Base-by-base conservation (phyloP, 371 early-diverging fungal genomes). In the Mortierella sp. region DNA sequence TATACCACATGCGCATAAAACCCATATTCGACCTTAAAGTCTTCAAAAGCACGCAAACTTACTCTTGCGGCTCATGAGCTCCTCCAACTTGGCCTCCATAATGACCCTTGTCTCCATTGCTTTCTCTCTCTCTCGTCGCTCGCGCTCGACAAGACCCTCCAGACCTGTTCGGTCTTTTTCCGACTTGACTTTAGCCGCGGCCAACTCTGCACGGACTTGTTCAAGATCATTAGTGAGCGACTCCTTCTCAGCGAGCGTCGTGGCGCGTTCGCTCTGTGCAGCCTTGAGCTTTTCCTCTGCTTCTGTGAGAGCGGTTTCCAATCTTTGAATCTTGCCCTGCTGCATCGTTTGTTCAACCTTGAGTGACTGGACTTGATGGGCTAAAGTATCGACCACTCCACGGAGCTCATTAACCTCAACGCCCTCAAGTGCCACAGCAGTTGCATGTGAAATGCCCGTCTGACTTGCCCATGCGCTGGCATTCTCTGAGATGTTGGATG, bases 1-100 rank as follows among this genome's bases (percentile, higher is more conserved):
- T 45, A 45, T 45, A 53, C 28, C 53, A 53, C 28, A 28, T 22
- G 53, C 47, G 47, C 47, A 19, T 47, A 47, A 47, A 47, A 19
- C 47, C 28, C 28, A 28, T 23, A 54, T 31, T 34, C 22, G 57
- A 32, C 35, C 13, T 54, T 31, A 28, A 3, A 47, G 4, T 29
- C 13, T 67, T 51, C 64, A 78, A 51, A 78, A 78, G 62, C 78
- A 78, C 1, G 64, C 78, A 72, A 78, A 78, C 62, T 78, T 78
- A 54, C 73, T 78, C 69, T 72, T 72, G 13, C 68, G 60, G 13
- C 63, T 61, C 66, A 78, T 53, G 42, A 78, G 28, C 55, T 78
- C 78, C 58, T 78, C 73, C 73, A 78, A 68, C 55, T 66, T 64
- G n/a, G 72, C 65, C 61, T 78, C 78, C 78, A 78, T 78, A 19